Evolutionary conservation across 345 rosid genomes (phyloP), one percentile per base, ranked within the genome.

Genomic region (Raphanus raphanistrum): DNA sequence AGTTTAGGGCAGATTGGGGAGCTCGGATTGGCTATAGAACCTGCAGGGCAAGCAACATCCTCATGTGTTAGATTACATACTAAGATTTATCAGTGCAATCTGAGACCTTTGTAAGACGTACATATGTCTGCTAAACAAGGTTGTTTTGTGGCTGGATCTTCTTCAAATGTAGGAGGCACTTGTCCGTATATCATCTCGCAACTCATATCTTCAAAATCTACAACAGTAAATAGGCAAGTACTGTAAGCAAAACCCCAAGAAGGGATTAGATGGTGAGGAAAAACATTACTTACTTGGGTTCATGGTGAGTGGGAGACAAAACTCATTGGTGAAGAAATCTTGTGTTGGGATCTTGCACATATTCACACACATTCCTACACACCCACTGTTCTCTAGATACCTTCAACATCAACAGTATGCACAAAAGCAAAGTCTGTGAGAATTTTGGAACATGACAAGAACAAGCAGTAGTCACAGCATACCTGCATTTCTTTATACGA

Each of bases 321-420:
- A 94, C 82, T 94, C 97, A 63, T 90, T 94, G 82, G 98, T 92
- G 86, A 94, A 94, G 92, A 94, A 94, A 87, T 94, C 96, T 78
- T 94, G 98, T 26, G 98, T 92, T 12, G 98, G 97, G 70, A 94
- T 87, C 81, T 90, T 94, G 84, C 98, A 92, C 98, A 89, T 94
- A 74, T 94, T 94, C 68, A 90, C 96, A 58, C 98, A 95, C 98
- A 90, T 90, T 63, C 98, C 99, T 15, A 90, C 98, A 82, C 98
- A 92, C 0, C 98, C 98, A 82, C 95, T 92, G 85, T 89, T 94
- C 89, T 94, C 98, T 76, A 94, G 79, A 86, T 92, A 94, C 94
- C 97, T 93, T 76, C 28, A 32, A 63, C 2, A 41, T 43, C 41
- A 68, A 68, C 8, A 45, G 29, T 17, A 59, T 6, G 16, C 43